These are phyloP conservation scores for Xylaria sp. DNA, from an alignment of 2,329 filamentous ascomycete genomes.

Conservation along the genomic window DNA sequence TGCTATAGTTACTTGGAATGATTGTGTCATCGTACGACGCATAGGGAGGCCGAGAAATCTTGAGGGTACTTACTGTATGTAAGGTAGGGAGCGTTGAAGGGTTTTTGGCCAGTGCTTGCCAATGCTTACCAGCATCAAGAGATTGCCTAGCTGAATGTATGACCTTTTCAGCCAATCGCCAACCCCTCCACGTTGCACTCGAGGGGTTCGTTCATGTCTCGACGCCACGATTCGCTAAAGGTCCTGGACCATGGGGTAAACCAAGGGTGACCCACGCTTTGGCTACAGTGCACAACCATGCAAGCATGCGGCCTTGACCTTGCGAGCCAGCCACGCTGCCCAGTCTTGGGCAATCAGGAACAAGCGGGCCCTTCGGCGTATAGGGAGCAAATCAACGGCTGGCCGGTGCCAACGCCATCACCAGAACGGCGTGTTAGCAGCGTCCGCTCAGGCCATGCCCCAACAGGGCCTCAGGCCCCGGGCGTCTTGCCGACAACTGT, in stretches of 20 bases:
- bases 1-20: neutral
- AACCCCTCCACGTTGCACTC: neutral
- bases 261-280: neutral
- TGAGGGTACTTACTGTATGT: neutral
- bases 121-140: neutral
- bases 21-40: slow-evolving; percentile 17
- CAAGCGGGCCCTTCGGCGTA: neutral
- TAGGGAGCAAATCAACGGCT: slow-evolving; percentile 10
- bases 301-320: too few relatives aligned
- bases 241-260: neutral
- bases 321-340: neutral
- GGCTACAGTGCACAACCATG: neutral
- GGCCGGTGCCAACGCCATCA: slow-evolving; percentile 2
- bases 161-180: neutral
- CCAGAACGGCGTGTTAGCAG: neutral
- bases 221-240: slow-evolving; percentile 3
- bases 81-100: neutral
- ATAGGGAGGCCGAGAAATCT: neutral
- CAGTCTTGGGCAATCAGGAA: slow-evolving; percentile 1
- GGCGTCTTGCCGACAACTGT: neutral
- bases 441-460: neutral
- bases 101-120: neutral
- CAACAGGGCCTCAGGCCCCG: neutral
- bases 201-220: neutral
- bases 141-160: neutral